A percentile compares a stretch with the other conserved stretches of the same genome.
phyloP scores from a whole-genome alignment of 768 basidiomycete species.

The Aureoboletus auriporus region DNA sequence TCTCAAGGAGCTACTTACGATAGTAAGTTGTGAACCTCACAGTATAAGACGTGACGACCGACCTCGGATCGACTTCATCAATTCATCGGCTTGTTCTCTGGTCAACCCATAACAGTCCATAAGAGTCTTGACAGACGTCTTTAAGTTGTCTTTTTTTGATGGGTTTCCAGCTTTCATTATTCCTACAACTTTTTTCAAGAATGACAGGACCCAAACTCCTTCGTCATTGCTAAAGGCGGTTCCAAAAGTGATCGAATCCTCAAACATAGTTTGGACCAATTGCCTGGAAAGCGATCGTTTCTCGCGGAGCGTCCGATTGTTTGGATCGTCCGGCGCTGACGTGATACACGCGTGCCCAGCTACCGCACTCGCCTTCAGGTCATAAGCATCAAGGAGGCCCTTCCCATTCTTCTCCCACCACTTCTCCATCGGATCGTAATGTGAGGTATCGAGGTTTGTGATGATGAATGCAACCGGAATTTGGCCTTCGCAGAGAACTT shows the following conservation, averaged over 20 bases:
- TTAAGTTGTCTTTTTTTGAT: constrained; percentile 6
- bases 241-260: constrained; percentile 19
- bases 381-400: constrained; percentile 8
- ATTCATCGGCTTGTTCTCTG: constrained; percentile 16
- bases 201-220: constrained; percentile 20
- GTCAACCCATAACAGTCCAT: constrained; percentile 13
- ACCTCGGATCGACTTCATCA: constrained; percentile 11
- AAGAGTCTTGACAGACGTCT: constrained; percentile 8
- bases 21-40: constrained; percentile 1
- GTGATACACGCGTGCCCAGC: constrained; percentile 31
- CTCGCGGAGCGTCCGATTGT: not conserved
- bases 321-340: constrained; percentile 3
- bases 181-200: constrained; percentile 17
- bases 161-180: constrained; percentile 9
- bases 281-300: constrained; percentile 15
- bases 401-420: constrained; percentile 29
- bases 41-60: not conserved
- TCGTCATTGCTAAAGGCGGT: constrained; percentile 12
- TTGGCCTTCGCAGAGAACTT: constrained; percentile 35
- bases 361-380: constrained; percentile 8
- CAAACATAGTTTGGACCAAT: constrained; percentile 15
- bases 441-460: constrained; percentile 33
- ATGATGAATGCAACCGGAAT: constrained; percentile 39
- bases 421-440: constrained; percentile 21
- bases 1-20: not conserved